Evolutionary conservation across 2,329 filamentous ascomycete genomes (phyloP).

Genomic region (Phialophora macrospora): DNA sequence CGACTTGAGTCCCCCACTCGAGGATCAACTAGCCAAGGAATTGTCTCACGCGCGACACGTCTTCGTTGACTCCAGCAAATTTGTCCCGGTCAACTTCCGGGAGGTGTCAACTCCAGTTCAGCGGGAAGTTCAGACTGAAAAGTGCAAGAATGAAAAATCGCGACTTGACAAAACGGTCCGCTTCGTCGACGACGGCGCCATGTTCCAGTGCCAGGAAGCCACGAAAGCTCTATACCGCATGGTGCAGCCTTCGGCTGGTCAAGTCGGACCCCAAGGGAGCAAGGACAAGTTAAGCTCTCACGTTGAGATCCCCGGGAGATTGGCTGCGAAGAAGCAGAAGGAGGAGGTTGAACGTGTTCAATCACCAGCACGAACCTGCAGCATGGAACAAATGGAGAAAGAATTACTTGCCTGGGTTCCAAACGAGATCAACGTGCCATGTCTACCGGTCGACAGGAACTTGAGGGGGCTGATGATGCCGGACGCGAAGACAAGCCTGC

Average conservation of each 20-base stretch:
- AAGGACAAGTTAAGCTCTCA: neutral
- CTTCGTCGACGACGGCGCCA: neutral
- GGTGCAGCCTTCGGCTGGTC: neutral
- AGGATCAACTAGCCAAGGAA: constrained; percentile 5
- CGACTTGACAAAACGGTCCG: neutral
- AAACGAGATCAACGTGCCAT: constrained; percentile 1
- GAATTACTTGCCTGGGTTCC: constrained; percentile 12
- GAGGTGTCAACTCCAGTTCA: constrained; percentile 4
- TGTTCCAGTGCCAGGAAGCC: neutral
- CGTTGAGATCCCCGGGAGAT: neutral
- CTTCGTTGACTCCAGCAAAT: constrained; percentile 11
- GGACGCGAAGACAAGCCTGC: neutral
- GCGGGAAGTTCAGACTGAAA: neutral
- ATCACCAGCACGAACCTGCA: neutral
- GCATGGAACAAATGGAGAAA: constrained; percentile 1
- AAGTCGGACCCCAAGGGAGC: neutral
- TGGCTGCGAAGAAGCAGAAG: neutral
- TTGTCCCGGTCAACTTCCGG: constrained; percentile 12
- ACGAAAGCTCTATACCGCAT: neutral
- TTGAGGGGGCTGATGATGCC: constrained; percentile 3
- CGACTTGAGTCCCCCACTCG: neutral
- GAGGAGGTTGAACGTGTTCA: neutral
- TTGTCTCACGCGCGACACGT: neutral
- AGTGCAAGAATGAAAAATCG: neutral
- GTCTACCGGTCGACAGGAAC: neutral